These are phyloP conservation scores for Carex myosuroides DNA, from an alignment of 176 grass and related monocot genomes.

Conservation along the genomic window DNA sequence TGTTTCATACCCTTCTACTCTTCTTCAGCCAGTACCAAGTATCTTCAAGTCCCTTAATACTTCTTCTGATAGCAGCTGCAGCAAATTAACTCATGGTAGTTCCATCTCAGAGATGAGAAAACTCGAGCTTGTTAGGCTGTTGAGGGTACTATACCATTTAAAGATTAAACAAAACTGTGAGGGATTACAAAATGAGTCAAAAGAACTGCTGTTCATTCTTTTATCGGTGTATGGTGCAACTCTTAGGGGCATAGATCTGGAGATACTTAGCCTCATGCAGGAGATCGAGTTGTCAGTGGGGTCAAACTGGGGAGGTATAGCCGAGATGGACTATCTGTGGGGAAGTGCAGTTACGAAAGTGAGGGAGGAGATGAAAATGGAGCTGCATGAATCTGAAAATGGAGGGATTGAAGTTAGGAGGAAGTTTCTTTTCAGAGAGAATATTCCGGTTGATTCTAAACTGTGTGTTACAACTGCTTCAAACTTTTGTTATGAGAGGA, in stretches of 20 bases:
- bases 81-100: constrained; percentile 10
- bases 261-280: constrained; percentile 81
- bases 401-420: constrained; percentile 40
- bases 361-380: constrained; percentile 64
- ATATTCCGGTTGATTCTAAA: constrained; percentile 78
- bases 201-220: constrained; percentile 63
- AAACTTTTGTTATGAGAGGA: constrained; percentile 68
- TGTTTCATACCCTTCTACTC: constrained; percentile 38
- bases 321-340: constrained; percentile 89
- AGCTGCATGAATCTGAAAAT: constrained; percentile 33
- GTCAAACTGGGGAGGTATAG: constrained; percentile 44
- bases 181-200: constrained; percentile 44
- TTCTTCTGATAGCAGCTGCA: constrained; percentile 24
- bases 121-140: constrained; percentile 76
- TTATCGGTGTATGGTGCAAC: constrained; percentile 86
- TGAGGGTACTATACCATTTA: constrained; percentile 80
- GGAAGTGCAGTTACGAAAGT: constrained; percentile 56
- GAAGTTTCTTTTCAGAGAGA: constrained; percentile 74
- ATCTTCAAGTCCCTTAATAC: constrained; percentile 64
- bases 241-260: constrained; percentile 69
- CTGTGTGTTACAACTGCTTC: constrained; percentile 55
- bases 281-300: constrained; percentile 58
- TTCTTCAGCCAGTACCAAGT: constrained; percentile 71
- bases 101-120: constrained; percentile 42
- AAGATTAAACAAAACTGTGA: constrained; percentile 47